Conservation (phyloP, 306 rosid species). For the Prunus padus region DNA sequence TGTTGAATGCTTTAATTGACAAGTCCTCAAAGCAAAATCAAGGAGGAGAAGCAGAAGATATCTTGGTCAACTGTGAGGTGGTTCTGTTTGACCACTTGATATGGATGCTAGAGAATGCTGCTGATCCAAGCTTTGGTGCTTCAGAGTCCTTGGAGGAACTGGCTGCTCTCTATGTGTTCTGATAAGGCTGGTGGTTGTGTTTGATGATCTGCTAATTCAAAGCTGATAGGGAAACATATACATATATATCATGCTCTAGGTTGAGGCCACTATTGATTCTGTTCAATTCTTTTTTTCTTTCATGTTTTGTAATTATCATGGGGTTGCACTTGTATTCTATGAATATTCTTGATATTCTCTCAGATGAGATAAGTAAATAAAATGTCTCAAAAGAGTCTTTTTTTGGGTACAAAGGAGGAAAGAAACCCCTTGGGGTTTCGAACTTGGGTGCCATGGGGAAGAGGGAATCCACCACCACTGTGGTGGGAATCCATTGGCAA, state of each 20-base stretch:
- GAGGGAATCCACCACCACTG: too few species aligned
- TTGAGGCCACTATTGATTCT: not conserved
- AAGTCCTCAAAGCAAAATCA: constrained; percentile 37
- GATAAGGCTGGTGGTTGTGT: not conserved
- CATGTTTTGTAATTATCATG: not conserved
- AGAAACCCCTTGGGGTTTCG: too few species aligned
- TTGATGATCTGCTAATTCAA: constrained; percentile 9
- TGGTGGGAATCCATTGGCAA: too few species aligned
- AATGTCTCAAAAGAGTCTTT: not conserved
- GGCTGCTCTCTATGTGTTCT: constrained; percentile 76
- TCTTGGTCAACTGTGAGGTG: constrained; percentile 75
- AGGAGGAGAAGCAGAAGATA: constrained; percentile 12
- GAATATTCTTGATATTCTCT: not conserved
- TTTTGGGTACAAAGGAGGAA: too few species aligned
- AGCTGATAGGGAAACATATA: not conserved
- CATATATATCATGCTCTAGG: too few species aligned
- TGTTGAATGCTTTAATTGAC: constrained; percentile 63
- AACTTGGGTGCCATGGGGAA: too few species aligned
- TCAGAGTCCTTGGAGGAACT: constrained; percentile 82
- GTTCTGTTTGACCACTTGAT: constrained; percentile 86
- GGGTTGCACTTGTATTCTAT: not conserved
- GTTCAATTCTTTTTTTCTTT: not conserved
- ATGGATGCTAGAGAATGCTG: constrained; percentile 89
- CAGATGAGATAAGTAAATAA: not conserved
- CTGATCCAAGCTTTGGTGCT: constrained; percentile 57